These are phyloP conservation scores for Aegilops speltoides DNA, from an alignment of 176 grass and related monocot species.

Conservation along the genomic window DNA sequence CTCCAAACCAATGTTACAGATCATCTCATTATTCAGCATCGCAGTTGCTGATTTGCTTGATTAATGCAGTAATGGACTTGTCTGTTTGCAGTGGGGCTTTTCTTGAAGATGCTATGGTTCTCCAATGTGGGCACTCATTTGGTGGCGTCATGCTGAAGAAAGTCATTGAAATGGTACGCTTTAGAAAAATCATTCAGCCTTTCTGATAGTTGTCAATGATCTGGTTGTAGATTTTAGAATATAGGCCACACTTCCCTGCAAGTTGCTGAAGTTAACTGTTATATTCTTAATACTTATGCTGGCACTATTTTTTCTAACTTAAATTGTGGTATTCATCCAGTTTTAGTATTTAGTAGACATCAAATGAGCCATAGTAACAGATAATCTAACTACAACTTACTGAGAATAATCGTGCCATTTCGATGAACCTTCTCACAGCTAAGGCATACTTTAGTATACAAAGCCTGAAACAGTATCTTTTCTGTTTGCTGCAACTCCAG, in stretches of 20 bases:
- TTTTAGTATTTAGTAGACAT: background rate
- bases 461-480: background rate
- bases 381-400: background rate
- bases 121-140: constrained; percentile 80
- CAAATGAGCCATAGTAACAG: background rate
- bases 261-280: background rate
- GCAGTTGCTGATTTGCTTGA: background rate
- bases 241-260: background rate
- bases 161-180: constrained; percentile 69
- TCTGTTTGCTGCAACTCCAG: background rate
- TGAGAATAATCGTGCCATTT: constrained; percentile 2
- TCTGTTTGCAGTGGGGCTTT: constrained; percentile 56
- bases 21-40: background rate
- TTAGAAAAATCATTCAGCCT: background rate
- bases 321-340: background rate
- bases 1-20: background rate
- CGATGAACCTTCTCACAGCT: background rate
- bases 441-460: background rate
- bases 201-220: constrained; percentile 1
- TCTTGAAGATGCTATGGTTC: constrained; percentile 87
- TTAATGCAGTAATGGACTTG: constrained; percentile 20
- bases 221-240: background rate
- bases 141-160: constrained; percentile 81
- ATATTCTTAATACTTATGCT: background rate
- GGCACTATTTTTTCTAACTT: background rate